Evolutionary conservation across 2,329 filamentous ascomycete genomes (phyloP).

Genomic region (Penicillium hordei): DNA sequence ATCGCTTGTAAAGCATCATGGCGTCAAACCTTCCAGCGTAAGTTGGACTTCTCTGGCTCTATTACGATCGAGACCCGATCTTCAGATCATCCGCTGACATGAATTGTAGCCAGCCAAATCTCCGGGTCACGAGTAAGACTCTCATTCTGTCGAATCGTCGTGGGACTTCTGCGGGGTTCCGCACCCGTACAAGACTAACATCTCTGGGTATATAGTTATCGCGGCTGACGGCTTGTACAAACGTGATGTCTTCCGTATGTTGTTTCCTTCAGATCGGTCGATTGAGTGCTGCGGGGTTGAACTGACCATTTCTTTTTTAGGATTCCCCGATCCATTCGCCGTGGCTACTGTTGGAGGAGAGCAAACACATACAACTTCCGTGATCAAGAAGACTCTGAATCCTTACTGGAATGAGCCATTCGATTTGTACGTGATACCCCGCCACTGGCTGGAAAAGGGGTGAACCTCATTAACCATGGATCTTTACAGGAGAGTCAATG

Average conservation of each 20-base stretch:
- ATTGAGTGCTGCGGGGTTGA: conserved; percentile 11
- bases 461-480: conserved; percentile 13
- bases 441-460: neutral
- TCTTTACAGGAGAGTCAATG: conserved; percentile 71
- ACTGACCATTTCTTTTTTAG: conserved; percentile 49
- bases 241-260: conserved; percentile 97
- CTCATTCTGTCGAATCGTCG: conserved; percentile 12
- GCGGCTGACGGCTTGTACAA: conserved; percentile 98
- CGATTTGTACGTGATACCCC: conserved; percentile 71
- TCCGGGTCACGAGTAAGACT: conserved; percentile 82
- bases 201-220: conserved; percentile 69
- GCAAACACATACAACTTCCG: conserved; percentile 95
- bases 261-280: conserved; percentile 30
- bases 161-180: conserved; percentile 25
- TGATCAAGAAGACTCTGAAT: conserved; percentile 96
- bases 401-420: conserved; percentile 99
- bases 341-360: conserved; percentile 97
- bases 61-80: neutral
- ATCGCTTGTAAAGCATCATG: conserved; percentile 44
- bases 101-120: conserved; percentile 69
- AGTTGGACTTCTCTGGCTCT: conserved; percentile 39
- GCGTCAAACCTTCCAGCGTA: conserved; percentile 65
- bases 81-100: conserved; percentile 13
- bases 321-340: conserved; percentile 95
- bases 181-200: conserved; percentile 22